Percentiles rank a stretch among this genome's conserved stretches.
Conservation (phyloP, 2,329 filamentous ascomycete species). For the Metarhizium guizhouense region DNA sequence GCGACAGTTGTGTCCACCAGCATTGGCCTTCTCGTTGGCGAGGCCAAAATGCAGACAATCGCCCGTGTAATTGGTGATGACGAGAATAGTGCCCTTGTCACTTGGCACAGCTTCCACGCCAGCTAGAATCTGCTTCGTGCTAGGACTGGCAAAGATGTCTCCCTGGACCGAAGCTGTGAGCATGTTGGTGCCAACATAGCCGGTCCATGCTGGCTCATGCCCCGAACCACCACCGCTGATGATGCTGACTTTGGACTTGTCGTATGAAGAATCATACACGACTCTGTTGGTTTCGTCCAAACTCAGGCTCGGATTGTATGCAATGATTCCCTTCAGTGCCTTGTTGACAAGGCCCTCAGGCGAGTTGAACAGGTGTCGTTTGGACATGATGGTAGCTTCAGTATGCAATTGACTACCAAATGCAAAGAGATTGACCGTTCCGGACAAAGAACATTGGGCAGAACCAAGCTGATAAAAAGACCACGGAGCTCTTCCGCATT, state of each 20-base stretch:
- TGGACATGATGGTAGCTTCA: conserved; percentile 33
- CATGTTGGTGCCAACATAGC: conserved; percentile 54
- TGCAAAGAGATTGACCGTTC: background rate
- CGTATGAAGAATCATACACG: conserved; percentile 37
- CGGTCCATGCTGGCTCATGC: conserved; percentile 54
- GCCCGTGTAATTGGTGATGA: conserved; percentile 58
- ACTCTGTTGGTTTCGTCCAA: conserved; percentile 43
- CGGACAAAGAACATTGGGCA: background rate
- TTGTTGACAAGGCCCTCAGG: conserved; percentile 45
- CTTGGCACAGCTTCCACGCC: conserved; percentile 48
- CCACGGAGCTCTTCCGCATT: background rate
- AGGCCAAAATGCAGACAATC: conserved; percentile 55
- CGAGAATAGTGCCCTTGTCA: conserved; percentile 45
- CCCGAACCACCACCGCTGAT: conserved; percentile 48
- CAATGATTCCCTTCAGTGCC: conserved; percentile 38
- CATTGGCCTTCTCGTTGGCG: conserved; percentile 48
- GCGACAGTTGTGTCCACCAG: conserved; percentile 41
- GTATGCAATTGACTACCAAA: background rate
- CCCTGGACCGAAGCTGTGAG: conserved; percentile 53
- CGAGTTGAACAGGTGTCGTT: conserved; percentile 42
- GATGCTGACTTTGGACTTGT: conserved; percentile 37
- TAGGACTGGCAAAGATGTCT: conserved; percentile 56
- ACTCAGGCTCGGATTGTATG: conserved; percentile 42
- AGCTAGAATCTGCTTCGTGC: conserved; percentile 52
- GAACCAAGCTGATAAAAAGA: conserved; percentile 2